Conservation (phyloP, 2,329 filamentous ascomycete genomes). For the Ceratocystis colombiana region DNA sequence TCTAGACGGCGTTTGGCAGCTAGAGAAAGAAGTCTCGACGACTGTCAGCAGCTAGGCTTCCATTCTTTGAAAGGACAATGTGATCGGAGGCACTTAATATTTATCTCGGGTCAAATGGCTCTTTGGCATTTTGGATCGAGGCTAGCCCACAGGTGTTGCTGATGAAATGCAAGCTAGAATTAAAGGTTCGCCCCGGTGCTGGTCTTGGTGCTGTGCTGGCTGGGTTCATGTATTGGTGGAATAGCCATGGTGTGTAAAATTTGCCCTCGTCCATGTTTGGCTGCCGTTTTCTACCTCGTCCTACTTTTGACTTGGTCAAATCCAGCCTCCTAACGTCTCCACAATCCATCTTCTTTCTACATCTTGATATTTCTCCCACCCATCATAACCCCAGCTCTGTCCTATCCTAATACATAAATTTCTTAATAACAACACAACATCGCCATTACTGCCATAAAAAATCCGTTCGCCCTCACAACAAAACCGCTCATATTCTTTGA, state of each 20-base stretch:
- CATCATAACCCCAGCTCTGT: constrained; percentile 5
- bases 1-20: no score
- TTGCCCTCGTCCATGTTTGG: constrained; percentile 18
- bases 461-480: not conserved
- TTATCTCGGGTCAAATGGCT: not conserved
- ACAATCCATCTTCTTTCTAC: constrained; percentile 22
- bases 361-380: constrained; percentile 5
- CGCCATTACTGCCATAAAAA: constrained; percentile 2
- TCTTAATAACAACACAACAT: constrained; percentile 12
- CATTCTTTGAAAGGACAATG: not conserved
- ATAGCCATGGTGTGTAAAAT: constrained; percentile 23
- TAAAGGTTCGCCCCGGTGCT: not conserved
- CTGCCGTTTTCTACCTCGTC: constrained; percentile 21
- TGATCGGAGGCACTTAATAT: not conserved
- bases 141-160: not conserved
- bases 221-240: constrained; percentile 16
- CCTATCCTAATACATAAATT: not conserved
- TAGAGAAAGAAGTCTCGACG: not conserved
- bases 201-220: not conserved
- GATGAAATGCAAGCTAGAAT: constrained; percentile 1
- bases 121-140: not conserved
- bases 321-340: constrained; percentile 23
- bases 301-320: constrained; percentile 22
- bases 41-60: not conserved
- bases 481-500: not conserved